A percentile compares a stretch with the other conserved stretches of the same genome.
These are phyloP conservation scores for Fonsecaea monophora DNA, from an alignment of 2,329 filamentous ascomycete genomes.

Conservation along the genomic window DNA sequence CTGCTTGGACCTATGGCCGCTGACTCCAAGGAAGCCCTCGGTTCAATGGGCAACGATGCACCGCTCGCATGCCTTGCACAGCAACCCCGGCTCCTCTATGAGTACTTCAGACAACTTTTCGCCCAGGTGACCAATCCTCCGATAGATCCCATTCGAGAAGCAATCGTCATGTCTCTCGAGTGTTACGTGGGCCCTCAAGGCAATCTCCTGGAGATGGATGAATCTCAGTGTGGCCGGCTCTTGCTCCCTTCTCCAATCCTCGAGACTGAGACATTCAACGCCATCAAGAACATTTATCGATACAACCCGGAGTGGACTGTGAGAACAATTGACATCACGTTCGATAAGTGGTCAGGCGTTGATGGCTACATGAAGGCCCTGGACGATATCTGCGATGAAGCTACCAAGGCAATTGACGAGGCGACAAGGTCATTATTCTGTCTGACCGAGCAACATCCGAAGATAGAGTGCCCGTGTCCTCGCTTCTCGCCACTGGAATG, in stretches of 20 bases:
- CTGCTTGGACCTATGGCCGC: slow-evolving; percentile 94
- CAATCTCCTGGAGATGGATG: slow-evolving; percentile 91
- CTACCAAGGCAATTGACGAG: slow-evolving; percentile 83
- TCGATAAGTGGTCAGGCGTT: slow-evolving; percentile 82
- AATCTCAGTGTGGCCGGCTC: slow-evolving; percentile 84
- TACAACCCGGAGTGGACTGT: slow-evolving; percentile 83
- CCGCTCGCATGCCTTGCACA: slow-evolving; percentile 90
- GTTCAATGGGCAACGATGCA: slow-evolving; percentile 97
- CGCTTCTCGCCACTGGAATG: slow-evolving; percentile 87
- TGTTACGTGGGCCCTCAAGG: slow-evolving; percentile 96
- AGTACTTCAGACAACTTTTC: slow-evolving; percentile 98
- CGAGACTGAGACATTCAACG: slow-evolving; percentile 88
- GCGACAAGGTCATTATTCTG: slow-evolving; percentile 84
- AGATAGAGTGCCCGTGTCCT: slow-evolving; percentile 83
- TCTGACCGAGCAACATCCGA: slow-evolving; percentile 86
- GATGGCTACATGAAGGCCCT: slow-evolving; percentile 85
- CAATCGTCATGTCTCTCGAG: slow-evolving; percentile 96
- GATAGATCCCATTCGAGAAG: slow-evolving; percentile 95
- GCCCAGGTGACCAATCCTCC: slow-evolving; percentile 98
- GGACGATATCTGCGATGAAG: slow-evolving; percentile 84
- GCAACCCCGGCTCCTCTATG: slow-evolving; percentile 85
- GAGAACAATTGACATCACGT: slow-evolving; percentile 89
- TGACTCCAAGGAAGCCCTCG: slow-evolving; percentile 94
- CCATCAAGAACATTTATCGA: slow-evolving; percentile 76
- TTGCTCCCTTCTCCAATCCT: slow-evolving; percentile 87